Evolutionary conservation across 73 alveolate genomes (phyloP), one percentile per base, ranked within the genome.

Genomic region (Effrenium voratum): DNA sequence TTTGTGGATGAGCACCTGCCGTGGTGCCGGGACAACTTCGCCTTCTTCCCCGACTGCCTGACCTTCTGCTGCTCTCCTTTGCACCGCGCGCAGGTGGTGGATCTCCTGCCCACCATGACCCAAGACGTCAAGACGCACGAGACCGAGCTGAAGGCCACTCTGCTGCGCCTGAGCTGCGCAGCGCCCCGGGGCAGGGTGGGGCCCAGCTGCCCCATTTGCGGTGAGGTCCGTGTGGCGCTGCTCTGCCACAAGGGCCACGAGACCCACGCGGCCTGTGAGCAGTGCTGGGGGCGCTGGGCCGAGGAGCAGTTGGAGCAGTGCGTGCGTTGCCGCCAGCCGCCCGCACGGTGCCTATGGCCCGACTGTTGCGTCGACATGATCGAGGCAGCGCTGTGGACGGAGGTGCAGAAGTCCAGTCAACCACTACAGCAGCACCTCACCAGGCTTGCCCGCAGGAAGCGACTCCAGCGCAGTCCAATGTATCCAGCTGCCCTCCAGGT

Each of bases 401-500:
- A 28, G 66, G 30, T 22, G 70, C 91, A 45, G 32, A 49, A 55
- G 19, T 81, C 70, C 91, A 47, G 73, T n/a, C 38, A 70, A 13
- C 38, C 36, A 47, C 91, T 81, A 30, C 22, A 46, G 13, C 44
- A n/a, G 49, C 93, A 50, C 34, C 32, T 83, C 49, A 60, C 49
- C 34, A 52, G 40, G 36, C 85, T 88, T 38, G 40, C 44, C 36
- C 52, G 95, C 34, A 55, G 95, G 1, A 16, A 30, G 46, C 95
- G 85, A 24, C n/a, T 88, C 73, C 83, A 88, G 85, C 77, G 52
- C 75, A 88, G 40, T 40, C 72, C 49, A 30, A n/a, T 88, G 52
- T 88, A 63, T 50, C 95, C 95, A 24, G 85, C 86, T 15, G 95
- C 36, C 6, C 38, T 85, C 6, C 93, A 85, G n/a, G 95, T 88